A percentile compares a stretch with the other conserved stretches of the same genome.
Conservation (phyloP, 768 basidiomycete genomes). For the Tremella fuciformis region DNA sequence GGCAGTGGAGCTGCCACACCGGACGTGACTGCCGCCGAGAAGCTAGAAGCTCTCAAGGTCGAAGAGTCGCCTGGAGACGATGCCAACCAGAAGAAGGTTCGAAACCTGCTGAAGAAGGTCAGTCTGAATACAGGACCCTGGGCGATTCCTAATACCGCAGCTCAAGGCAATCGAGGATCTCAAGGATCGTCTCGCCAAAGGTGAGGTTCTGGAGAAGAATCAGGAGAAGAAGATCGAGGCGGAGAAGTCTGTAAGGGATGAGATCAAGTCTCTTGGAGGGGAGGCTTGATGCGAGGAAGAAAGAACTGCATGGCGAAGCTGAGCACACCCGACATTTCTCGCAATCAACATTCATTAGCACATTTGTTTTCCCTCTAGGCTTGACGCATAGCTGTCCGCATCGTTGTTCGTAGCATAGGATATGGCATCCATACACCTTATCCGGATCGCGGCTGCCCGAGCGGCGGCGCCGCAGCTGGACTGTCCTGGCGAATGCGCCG, state of each 20-base stretch:
- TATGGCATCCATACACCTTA: neutral
- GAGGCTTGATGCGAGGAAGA: conserved; percentile 1
- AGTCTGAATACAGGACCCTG: conserved; percentile 26
- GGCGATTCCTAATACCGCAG: conserved; percentile 53
- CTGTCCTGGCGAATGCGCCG: no score
- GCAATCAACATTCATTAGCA: no score
- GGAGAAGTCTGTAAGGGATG: conserved; percentile 77
- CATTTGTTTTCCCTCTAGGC: neutral
- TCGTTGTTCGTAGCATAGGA: neutral
- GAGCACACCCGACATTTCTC: no score
- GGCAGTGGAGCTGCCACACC: neutral
- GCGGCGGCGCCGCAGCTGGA: neutral
- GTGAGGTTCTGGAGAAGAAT: conserved; percentile 88
- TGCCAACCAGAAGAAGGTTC: conserved; percentile 81
- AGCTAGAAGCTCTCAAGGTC: conserved; percentile 21
- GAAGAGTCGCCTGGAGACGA: conserved; percentile 54
- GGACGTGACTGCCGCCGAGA: conserved; percentile 12
- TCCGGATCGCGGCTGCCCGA: neutral
- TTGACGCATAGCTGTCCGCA: neutral
- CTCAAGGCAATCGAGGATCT: conserved; percentile 98
- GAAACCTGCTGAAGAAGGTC: conserved; percentile 95
- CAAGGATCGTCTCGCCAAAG: conserved; percentile 83
- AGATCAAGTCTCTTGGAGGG: conserved; percentile 59
- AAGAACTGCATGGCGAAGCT: no score
- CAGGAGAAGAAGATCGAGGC: conserved; percentile 96